phyloP scores from a whole-genome alignment of 345 rosid genomes.

The Lepidium aucheri region DNA sequence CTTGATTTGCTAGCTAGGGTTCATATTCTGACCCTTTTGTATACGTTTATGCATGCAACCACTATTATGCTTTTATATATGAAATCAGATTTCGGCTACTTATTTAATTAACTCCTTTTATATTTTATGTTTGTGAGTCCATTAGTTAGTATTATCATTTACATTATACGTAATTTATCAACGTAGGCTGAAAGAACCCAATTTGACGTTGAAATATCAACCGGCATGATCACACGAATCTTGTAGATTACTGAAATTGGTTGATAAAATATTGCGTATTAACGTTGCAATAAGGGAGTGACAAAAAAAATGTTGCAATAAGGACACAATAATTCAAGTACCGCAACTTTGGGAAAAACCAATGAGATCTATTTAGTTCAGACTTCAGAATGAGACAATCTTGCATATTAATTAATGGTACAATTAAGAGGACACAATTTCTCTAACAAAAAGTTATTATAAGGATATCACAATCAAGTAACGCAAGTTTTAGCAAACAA shows the following conservation, averaged over 20 bases:
- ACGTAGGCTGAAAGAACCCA: no score
- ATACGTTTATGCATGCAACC: constrained; percentile 14
- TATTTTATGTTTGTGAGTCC: background rate
- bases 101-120: background rate
- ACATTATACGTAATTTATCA: no score
- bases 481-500: no score
- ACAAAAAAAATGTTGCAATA: background rate
- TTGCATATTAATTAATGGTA: no score
- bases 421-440: no score
- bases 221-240: constrained; percentile 8
- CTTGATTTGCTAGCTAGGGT: constrained; percentile 5
- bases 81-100: constrained; percentile 2
- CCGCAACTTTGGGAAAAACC: background rate
- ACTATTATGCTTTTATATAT: constrained; percentile 13
- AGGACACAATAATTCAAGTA: constrained; percentile 1
- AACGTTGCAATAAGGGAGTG: background rate
- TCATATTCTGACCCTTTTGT: constrained; percentile 16
- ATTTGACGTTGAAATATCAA: background rate
- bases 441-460: no score
- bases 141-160: no score
- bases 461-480: background rate
- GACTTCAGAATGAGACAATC: background rate
- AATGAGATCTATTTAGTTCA: background rate
- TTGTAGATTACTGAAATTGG: background rate
- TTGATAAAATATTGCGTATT: background rate